Conservation (phyloP, 23 red algal species). For the Chondrus crispus region DNA sequence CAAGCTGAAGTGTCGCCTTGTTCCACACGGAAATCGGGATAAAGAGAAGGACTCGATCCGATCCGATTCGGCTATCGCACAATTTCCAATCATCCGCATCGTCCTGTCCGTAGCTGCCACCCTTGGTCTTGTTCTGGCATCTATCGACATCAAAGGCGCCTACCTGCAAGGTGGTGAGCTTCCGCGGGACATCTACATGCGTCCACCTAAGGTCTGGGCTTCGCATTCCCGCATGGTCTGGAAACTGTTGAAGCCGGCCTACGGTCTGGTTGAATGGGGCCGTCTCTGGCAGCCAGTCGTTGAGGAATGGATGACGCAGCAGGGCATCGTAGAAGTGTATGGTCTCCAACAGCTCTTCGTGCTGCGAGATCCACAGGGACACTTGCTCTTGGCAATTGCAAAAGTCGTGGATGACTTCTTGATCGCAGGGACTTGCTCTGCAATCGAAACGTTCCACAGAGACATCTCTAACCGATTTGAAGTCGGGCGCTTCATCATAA, state of each 20-base stretch:
- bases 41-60: not conserved
- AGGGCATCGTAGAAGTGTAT: not conserved
- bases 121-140: not conserved
- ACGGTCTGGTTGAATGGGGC: not conserved
- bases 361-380: not conserved
- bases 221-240: not conserved
- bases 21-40: not conserved
- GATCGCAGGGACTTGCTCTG: not conserved
- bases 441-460: not conserved
- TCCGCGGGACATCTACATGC: not conserved
- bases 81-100: not conserved
- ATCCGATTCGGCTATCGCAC: not conserved
- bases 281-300: not conserved
- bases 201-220: not conserved
- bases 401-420: conserved; percentile 22
- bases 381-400: not conserved
- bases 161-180: not conserved
- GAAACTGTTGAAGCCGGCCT: not conserved
- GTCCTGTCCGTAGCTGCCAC: not conserved
- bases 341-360: conserved; percentile 3
- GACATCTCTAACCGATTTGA: not conserved
- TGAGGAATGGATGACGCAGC: not conserved
- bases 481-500: not conserved
- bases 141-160: not conserved
- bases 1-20: not conserved